phyloP scores from a whole-genome alignment of 2,329 filamentous ascomycete species.

The Venturia effusa region DNA sequence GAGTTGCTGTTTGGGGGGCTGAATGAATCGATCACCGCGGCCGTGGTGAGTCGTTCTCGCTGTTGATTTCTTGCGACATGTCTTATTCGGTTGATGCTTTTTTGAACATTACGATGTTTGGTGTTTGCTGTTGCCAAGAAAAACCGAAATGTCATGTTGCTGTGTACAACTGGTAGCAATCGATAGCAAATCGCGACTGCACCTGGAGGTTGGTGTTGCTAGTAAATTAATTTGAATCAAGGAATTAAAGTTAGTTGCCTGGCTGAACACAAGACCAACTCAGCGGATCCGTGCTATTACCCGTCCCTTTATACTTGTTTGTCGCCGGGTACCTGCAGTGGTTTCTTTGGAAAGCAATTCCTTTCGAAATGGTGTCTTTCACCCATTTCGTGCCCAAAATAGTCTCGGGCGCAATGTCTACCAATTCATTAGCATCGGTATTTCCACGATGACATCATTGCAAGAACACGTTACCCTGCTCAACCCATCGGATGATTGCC shows the following conservation, averaged over 20 bases:
- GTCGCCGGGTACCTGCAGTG: conserved; percentile 28
- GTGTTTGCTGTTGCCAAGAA: not conserved
- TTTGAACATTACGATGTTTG: not conserved
- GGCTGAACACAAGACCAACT: not conserved
- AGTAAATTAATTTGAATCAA: not conserved
- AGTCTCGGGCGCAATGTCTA: conserved; percentile 8
- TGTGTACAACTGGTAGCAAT: not conserved
- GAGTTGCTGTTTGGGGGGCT: not conserved
- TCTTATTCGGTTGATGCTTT: not conserved
- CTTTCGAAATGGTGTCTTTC: conserved; percentile 20
- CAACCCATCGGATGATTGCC: conserved; percentile 9
- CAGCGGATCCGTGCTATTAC: conserved; percentile 18
- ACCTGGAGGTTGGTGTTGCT: not conserved
- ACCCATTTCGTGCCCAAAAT: conserved; percentile 12
- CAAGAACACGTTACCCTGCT: not conserved
- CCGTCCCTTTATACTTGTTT: conserved; percentile 24
- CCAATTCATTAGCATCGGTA: not conserved
- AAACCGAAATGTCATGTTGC: not conserved
- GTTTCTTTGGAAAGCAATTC: conserved; percentile 22
- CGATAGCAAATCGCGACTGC: not conserved
- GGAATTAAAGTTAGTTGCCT: not conserved
- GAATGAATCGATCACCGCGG: not conserved
- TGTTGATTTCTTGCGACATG: not conserved
- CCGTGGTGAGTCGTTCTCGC: not conserved
- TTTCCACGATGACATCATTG: not conserved